phyloP scores from a whole-genome alignment of 2,329 filamentous ascomycete genomes.

The Daldinia eschscholtzii region DNA sequence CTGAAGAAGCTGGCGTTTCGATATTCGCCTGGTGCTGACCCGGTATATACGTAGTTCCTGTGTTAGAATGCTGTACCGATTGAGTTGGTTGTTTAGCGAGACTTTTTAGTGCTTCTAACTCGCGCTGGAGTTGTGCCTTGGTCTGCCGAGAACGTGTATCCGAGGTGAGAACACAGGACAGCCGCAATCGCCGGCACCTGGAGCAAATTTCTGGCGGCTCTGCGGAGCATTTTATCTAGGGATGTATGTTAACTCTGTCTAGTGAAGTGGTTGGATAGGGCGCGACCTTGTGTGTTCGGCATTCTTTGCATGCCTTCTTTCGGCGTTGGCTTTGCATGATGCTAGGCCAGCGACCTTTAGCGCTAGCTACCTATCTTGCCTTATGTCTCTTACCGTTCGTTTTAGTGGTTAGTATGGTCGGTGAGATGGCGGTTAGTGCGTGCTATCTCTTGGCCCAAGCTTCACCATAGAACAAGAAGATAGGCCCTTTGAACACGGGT shows the following conservation, averaged over 20 bases:
- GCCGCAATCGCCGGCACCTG: background rate
- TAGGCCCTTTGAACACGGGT: background rate
- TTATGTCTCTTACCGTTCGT: background rate
- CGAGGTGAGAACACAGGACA: background rate
- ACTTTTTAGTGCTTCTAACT: constrained; percentile 1
- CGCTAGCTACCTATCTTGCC: background rate
- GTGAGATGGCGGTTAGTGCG: background rate
- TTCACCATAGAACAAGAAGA: background rate
- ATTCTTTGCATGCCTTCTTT: constrained; percentile 8
- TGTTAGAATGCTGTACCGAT: background rate
- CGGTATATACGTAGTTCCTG: background rate
- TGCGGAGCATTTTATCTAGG: constrained; percentile 4
- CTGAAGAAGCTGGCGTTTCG: background rate
- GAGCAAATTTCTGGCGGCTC: constrained; percentile 5
- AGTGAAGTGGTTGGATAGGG: background rate
- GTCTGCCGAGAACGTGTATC: background rate
- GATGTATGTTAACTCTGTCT: background rate
- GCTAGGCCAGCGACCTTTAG: too few species aligned
- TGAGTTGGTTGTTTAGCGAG: background rate
- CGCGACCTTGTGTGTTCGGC: background rate
- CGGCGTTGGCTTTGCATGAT: constrained; percentile 4
- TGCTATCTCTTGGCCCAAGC: background rate
- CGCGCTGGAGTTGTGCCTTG: background rate
- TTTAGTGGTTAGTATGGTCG: background rate
- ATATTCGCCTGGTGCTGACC: background rate